Percentiles rank a stretch among this genome's conserved stretches.
Conservation (phyloP, 805 yeast species). For the Monosporozyma unispora region DNA sequence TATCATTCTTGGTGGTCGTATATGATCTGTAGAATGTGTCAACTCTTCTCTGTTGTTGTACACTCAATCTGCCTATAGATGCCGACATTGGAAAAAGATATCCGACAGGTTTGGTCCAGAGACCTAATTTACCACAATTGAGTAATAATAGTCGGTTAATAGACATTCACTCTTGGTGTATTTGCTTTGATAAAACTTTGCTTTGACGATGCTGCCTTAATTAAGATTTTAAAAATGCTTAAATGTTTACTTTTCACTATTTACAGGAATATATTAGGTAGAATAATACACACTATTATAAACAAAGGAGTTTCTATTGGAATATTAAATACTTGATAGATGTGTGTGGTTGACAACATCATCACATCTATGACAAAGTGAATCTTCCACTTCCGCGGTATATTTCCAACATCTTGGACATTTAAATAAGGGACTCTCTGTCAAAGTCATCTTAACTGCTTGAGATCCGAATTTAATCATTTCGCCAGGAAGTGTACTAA, state of each 20-base stretch:
- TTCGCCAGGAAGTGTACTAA: background rate
- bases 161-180: background rate
- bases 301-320: slow-evolving; percentile 7
- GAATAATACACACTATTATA: background rate
- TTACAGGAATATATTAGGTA: background rate
- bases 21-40: background rate
- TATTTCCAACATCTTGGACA: slow-evolving; percentile 96
- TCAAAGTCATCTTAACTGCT: slow-evolving; percentile 32
- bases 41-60: background rate
- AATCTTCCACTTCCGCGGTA: slow-evolving; percentile 41
- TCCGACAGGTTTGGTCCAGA: background rate
- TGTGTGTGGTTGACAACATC: slow-evolving; percentile 15
- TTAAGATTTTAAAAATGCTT: background rate
- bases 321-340: background rate
- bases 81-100: background rate
- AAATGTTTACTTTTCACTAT: background rate
- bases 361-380: slow-evolving; percentile 61
- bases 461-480: background rate
- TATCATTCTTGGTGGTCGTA: background rate
- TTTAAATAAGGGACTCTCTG: slow-evolving; percentile 37
- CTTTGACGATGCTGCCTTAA: background rate
- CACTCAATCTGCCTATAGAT: background rate
- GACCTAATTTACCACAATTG: background rate
- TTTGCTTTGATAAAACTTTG: background rate
- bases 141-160: background rate